Percentiles rank a stretch among this genome's conserved stretches.
Conservation (phyloP, 345 rosid species). For the Bruguiera gymnorhiza region DNA sequence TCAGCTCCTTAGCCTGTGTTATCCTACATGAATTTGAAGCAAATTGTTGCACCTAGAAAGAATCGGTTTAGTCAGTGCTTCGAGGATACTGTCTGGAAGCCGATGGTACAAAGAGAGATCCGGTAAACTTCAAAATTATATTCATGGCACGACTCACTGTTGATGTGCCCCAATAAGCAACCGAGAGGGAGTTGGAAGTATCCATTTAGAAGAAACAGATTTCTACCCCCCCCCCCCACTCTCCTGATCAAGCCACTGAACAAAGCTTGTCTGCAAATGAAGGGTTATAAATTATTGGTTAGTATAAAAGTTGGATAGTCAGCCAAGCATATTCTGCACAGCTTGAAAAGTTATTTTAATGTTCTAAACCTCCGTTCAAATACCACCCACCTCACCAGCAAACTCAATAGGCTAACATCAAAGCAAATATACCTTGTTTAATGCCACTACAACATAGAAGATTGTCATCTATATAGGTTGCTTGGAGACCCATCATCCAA, state of each 20-base stretch:
- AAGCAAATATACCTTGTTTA: slow-evolving; percentile 63
- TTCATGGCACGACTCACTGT: not conserved
- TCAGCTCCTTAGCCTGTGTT: slow-evolving; percentile 7
- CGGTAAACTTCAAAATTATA: not conserved
- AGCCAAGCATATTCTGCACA: too few relatives aligned
- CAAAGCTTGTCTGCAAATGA: slow-evolving; percentile 29
- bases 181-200: not conserved
- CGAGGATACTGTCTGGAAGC: not conserved
- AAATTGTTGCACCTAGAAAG: slow-evolving; percentile 19
- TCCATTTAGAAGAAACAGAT: not conserved
- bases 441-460: slow-evolving; percentile 83
- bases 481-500: slow-evolving; percentile 94
- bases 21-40: slow-evolving; percentile 12
- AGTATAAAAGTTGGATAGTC: not conserved
- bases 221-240: not conserved
- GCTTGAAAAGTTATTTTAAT: too few relatives aligned
- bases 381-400: too few relatives aligned
- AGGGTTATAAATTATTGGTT: not conserved
- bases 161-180: not conserved
- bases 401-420: too few relatives aligned
- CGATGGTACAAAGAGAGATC: not conserved
- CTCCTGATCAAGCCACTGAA: slow-evolving; percentile 15
- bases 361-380: too few relatives aligned
- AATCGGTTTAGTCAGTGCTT: slow-evolving; percentile 12
- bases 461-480: slow-evolving; percentile 86